Conservation (phyloP, 768 basidiomycete species). For the Tricholoma sp. region DNA sequence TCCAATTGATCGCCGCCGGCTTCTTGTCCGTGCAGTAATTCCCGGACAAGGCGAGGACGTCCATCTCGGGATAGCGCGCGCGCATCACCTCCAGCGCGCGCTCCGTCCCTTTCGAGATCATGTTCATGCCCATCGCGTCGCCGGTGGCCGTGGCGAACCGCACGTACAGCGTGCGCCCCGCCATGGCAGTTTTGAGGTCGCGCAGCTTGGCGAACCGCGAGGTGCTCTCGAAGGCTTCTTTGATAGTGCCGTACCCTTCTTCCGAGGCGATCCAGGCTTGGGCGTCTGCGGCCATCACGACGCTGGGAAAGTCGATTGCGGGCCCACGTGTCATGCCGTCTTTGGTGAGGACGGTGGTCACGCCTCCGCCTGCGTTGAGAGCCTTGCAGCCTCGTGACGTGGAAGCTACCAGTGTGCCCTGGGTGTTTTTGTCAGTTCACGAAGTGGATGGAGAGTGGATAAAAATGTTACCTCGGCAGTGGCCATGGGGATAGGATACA, state of each 20-base stretch:
- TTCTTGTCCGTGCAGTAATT: constrained; percentile 99
- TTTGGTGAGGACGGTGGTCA: constrained; percentile 85
- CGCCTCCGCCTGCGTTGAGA: constrained; percentile 92
- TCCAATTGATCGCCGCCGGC: constrained; percentile 99
- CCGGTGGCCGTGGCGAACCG: constrained; percentile 94
- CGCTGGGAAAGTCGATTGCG: constrained; percentile 90
- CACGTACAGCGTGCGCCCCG: constrained; percentile 89
- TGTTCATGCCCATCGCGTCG: constrained; percentile 99
- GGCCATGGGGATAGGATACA: constrained; percentile 95
- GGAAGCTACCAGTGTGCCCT: constrained; percentile 92
- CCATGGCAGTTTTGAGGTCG: constrained; percentile 82
- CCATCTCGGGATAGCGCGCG: constrained; percentile 84
- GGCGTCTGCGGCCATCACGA: constrained; percentile 76
- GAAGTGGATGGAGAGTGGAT: too few relatives aligned
- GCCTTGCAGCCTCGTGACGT: constrained; percentile 98
- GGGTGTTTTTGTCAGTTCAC: background rate
- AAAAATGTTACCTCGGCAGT: constrained; percentile 68
- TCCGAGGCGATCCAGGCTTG: constrained; percentile 82
- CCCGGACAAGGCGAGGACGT: constrained; percentile 84
- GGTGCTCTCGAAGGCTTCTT: constrained; percentile 89
- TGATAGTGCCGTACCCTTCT: constrained; percentile 72
- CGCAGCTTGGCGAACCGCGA: constrained; percentile 88
- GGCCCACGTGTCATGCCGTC: constrained; percentile 99
- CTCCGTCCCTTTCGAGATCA: constrained; percentile 98
- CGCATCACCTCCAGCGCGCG: constrained; percentile 82